Percentiles rank a stretch among this genome's conserved stretches.
Evolutionary conservation across 2,329 filamentous ascomycete species (phyloP).

Genomic region (Verticillium nubilum): DNA sequence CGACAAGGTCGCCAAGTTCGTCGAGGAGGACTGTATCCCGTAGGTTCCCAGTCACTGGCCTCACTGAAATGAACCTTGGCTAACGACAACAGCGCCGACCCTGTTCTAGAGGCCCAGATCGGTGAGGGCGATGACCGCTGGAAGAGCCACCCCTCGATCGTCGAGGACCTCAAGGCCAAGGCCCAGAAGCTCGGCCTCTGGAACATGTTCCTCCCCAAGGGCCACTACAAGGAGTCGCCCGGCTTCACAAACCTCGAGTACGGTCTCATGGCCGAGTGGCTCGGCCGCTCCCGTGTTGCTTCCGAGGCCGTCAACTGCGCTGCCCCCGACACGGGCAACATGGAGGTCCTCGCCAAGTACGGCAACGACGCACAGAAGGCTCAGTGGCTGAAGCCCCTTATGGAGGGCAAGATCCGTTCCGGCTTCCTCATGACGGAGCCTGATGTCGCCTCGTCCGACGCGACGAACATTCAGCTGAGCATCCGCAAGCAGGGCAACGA

Average conservation of each 20-base stretch:
- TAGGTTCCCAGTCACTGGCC: constrained; percentile 28
- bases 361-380: constrained; percentile 81
- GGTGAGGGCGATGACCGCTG: constrained; percentile 74
- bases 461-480: constrained; percentile 82
- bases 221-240: constrained; percentile 91
- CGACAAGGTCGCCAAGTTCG: constrained; percentile 89
- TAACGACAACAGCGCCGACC: constrained; percentile 68
- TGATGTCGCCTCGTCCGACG: constrained; percentile 81
- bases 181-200: constrained; percentile 81
- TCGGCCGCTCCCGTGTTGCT: constrained; percentile 79
- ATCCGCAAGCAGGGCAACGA: constrained; percentile 81
- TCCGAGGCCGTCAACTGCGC: constrained; percentile 87
- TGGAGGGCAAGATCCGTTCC: constrained; percentile 80
- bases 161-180: constrained; percentile 85
- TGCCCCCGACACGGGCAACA: constrained; percentile 89
- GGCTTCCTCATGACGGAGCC: constrained; percentile 95
- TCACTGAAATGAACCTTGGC: background rate
- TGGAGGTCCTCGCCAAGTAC: constrained; percentile 92
- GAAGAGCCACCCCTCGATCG: constrained; percentile 69
- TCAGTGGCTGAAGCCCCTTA: constrained; percentile 73
- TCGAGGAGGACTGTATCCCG: constrained; percentile 91
- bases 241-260: constrained; percentile 96
- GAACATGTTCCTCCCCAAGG: constrained; percentile 97
- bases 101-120: constrained; percentile 73
- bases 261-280: constrained; percentile 92